Evolutionary conservation across 305 asterid species (phyloP).

Genomic region (Nicotiana rustica): DNA sequence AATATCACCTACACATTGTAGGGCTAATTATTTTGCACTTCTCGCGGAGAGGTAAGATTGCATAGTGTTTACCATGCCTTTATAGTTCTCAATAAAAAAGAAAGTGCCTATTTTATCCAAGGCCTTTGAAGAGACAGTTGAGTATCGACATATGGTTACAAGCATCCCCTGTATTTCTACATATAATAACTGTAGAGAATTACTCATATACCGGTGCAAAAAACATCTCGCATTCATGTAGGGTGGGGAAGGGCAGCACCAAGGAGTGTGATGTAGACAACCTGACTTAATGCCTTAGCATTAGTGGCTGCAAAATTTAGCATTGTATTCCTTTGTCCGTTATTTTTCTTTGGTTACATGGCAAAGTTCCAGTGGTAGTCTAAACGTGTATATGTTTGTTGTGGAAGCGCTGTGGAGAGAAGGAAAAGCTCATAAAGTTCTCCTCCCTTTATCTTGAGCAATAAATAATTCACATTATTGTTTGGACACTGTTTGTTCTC

Average conservation of each 20-base stretch:
- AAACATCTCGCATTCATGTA: too few relatives aligned
- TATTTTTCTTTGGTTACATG: neutral
- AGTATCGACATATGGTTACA: neutral
- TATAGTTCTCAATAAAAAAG: slow-evolving; percentile 13
- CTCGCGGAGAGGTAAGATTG: neutral
- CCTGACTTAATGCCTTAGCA: too few relatives aligned
- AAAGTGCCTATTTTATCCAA: slow-evolving; percentile 27
- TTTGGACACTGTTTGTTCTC: too few relatives aligned
- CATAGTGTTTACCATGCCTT: slow-evolving; percentile 20
- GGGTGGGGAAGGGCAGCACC: too few relatives aligned
- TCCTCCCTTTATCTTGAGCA: neutral
- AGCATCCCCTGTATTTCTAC: neutral
- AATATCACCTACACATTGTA: slow-evolving; percentile 1
- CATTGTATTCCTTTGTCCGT: neutral
- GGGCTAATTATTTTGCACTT: neutral
- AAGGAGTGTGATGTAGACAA: too few relatives aligned
- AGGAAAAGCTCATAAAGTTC: neutral
- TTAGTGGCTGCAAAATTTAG: neutral
- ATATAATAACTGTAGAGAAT: neutral
- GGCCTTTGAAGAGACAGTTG: neutral
- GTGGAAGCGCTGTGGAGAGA: neutral
- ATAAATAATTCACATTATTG: too few relatives aligned
- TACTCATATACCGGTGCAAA: neutral
- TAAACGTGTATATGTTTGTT: neutral
- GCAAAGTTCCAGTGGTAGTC: neutral